Evolutionary conservation across 2,329 filamentous ascomycete genomes (phyloP), one percentile per base, ranked within the genome.

Genomic region (Calonectria pauciramosa): DNA sequence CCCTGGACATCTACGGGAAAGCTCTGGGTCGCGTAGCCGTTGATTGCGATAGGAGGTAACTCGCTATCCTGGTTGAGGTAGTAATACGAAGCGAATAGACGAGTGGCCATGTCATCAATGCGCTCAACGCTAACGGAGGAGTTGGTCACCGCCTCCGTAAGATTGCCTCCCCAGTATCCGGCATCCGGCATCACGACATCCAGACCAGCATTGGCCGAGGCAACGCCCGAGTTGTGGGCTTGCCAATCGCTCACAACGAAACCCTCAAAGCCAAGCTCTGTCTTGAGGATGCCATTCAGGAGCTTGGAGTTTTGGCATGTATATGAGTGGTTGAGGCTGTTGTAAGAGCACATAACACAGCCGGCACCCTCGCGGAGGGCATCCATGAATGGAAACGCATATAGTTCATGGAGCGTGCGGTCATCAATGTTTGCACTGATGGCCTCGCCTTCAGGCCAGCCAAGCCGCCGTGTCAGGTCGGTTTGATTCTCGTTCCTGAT

Each of bases 121-220:
- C 96, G 92, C 90, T 94, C 98, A 79, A 94, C 91, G 0, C 96
- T 95, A 36, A 99, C 87, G 1, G 96, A 98, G 41, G 96, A 96
- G 82, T 99, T 98, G 79, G 98, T 85, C 5, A 98, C 93, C 1
- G 95, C 95, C 59, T 98, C 87, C 2, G 96, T 98, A 79, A 99
- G 85, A 85, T 99, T 99, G 32, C 92, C 87, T 16, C 96, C 96
- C 94, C 94, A 98, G 88, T 89, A 97, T 20, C 93, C 93, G 60
- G 86, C 96, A 70, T 95, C 95, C 0, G 94, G 94, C 95, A 97
- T 97, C 18, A 90, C 90, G 94, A 97, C 96, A 83, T 97, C 95
- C 28, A 97, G 87, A 47, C 95, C 95, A 28, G 94, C 93, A 44
- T 92, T 87, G 2, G 94, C 93, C 38, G 89, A 91, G 26, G 91